These are phyloP conservation scores for Cystoisospora suis DNA, from an alignment of 169 alveolate species.

Conservation along the genomic window DNA sequence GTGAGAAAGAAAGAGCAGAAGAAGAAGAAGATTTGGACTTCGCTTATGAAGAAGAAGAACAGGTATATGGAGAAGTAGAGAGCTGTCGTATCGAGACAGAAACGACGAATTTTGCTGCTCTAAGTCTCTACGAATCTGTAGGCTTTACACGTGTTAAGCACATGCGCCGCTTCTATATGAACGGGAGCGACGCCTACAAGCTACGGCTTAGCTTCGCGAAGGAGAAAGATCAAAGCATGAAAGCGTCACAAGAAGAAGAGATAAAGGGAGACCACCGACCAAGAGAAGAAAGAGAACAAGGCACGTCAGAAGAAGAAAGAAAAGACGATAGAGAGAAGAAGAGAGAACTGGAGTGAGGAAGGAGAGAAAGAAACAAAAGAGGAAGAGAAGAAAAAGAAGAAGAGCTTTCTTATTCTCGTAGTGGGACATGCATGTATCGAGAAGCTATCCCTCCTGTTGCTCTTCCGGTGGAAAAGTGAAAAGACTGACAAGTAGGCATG, in stretches of 20 bases:
- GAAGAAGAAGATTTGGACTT: too few relatives aligned
- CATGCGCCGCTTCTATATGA: background rate
- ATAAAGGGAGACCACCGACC: too few relatives aligned
- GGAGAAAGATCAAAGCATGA: too few relatives aligned
- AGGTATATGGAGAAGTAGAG: background rate
- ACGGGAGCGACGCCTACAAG: conserved; percentile 14
- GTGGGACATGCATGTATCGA: too few relatives aligned
- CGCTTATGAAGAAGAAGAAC: background rate
- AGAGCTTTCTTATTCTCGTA: too few relatives aligned
- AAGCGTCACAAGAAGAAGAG: too few relatives aligned
- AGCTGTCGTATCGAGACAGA: conserved; percentile 21
- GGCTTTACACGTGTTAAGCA: background rate
- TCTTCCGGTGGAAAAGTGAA: too few relatives aligned
- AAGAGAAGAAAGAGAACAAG: too few relatives aligned
- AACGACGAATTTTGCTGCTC: background rate
- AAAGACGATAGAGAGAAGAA: background rate
- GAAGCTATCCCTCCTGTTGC: too few relatives aligned
- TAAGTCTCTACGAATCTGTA: background rate
- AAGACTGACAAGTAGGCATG: too few relatives aligned
- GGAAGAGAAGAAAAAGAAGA: too few relatives aligned
- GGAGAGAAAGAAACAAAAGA: too few relatives aligned
- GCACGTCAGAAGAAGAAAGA: background rate
- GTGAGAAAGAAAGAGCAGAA: background rate
- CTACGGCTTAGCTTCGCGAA: background rate
- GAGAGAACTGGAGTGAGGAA: background rate